Evolutionary conservation across 2,329 filamentous ascomycete species (phyloP).

Genomic region (Ophiocordyceps sinensis): DNA sequence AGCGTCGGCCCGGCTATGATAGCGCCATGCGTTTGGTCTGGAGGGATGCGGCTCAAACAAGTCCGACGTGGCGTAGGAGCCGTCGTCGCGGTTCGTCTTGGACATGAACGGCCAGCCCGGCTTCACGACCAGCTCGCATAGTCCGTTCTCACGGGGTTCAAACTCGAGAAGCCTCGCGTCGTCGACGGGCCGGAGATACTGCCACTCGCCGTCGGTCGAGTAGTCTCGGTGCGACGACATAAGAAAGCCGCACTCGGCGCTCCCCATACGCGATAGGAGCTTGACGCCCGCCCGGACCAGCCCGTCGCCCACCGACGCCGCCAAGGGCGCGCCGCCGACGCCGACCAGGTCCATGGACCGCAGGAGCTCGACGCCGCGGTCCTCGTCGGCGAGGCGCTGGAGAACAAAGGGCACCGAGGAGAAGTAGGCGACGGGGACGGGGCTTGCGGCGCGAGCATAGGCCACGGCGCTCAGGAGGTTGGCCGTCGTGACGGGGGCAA

Average conservation of each 20-base stretch:
- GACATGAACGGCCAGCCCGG: slow-evolving; percentile 42
- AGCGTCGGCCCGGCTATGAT: slow-evolving; percentile 45
- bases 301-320: slow-evolving; percentile 33
- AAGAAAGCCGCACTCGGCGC: slow-evolving; percentile 51
- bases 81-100: slow-evolving; percentile 42
- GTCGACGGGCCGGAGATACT: slow-evolving; percentile 34
- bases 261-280: slow-evolving; percentile 48
- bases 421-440: slow-evolving; percentile 35
- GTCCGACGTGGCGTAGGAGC: slow-evolving; percentile 48
- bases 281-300: slow-evolving; percentile 36
- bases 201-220: slow-evolving; percentile 39
- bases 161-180: slow-evolving; percentile 23
- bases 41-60: slow-evolving; percentile 41
- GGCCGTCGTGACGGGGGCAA: slow-evolving; percentile 37
- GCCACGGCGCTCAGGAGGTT: slow-evolving; percentile 36
- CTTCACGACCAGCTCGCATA: slow-evolving; percentile 40
- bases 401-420: slow-evolving; percentile 47
- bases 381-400: slow-evolving; percentile 32
- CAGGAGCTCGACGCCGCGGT: slow-evolving; percentile 25
- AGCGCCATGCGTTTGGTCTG: slow-evolving; percentile 42
- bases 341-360: slow-evolving; percentile 44
- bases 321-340: slow-evolving; percentile 47
- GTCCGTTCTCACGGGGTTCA: slow-evolving; percentile 24
- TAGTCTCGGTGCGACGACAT: slow-evolving; percentile 47
- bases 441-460: slow-evolving; percentile 13